Base-by-base conservation (phyloP, 2,329 filamentous ascomycete species). In the Leptographium flavum region DNA sequence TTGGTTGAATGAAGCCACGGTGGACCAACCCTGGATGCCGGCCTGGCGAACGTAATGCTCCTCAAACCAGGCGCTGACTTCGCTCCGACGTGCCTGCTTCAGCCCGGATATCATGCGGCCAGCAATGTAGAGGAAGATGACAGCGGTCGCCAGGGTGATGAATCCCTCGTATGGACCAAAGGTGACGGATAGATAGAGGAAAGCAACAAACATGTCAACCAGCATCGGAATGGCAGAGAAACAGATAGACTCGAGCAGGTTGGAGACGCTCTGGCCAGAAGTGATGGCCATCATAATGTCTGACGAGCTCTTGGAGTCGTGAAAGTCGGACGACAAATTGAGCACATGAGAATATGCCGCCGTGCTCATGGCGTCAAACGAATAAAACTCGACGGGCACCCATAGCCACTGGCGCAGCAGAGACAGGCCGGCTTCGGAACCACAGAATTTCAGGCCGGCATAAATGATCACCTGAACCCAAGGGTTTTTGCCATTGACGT, bases 141-240 rank as follows among this genome's bases (percentile, higher is more conserved):
- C 63, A 6, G 71, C 70, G 1, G 74, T 77, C 6, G 73, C 71
- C 33, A 79, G 61, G 4, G 74, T 76, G 50, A 79, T 79, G 42
- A 80, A 69, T 14, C 74, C 73, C 56, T 80, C 76, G 51, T 79
- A 79, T 0, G 74, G 68, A 3, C 73, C 74, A 50, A 78, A 74
- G 4, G 65, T 72, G 47, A 71, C 58, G 2, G 75, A 74, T 25
- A 81, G 65, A 50, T 80, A 81, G 21, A 72, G 60, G 33, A 78
- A 70, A 5, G 77, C 77, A 27, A 80, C 63, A 5, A 63, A 57
- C 56, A 81, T 65, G 55, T 81, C 76, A 43, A 77, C 68, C 3
- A 81, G 54, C 69, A 76, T 76, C 3, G 76, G 75, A 5, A 74
- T 58, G 7, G 76, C 69, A 25, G 71, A 67, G 43, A 81, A 74